Conservation (phyloP, 2,329 filamentous ascomycete species). For the Botrytis fragariae region DNA sequence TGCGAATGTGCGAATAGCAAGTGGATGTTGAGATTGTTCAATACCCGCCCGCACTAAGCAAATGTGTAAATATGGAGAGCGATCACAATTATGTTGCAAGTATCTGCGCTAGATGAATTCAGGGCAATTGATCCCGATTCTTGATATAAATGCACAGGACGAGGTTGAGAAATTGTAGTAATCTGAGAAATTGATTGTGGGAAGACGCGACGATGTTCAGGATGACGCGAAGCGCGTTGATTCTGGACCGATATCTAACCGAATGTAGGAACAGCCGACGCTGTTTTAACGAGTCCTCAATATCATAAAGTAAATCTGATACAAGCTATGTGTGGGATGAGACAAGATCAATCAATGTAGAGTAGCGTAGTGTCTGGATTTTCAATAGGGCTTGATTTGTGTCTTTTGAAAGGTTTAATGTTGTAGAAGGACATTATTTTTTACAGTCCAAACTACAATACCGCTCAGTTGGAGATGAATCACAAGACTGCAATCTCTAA, state of each 20-base stretch:
- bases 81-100: background rate
- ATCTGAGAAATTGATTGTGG: conserved; percentile 2
- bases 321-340: background rate
- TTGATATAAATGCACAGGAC: background rate
- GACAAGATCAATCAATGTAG: background rate
- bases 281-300: background rate
- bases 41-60: background rate
- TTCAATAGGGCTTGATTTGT: background rate
- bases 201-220: conserved; percentile 4
- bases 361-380: background rate
- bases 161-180: background rate
- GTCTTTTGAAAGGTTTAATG: background rate
- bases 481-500: background rate
- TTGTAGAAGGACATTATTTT: background rate
- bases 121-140: background rate
- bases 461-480: background rate
- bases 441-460: background rate
- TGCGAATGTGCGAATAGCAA: background rate
- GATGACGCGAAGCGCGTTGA: conserved; percentile 15
- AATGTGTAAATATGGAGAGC: background rate
- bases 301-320: background rate
- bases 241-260: background rate
- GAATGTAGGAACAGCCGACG: background rate
- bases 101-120: no score
- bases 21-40: background rate